Evolutionary conservation across 2,329 filamentous ascomycete species (phyloP), one percentile per base, ranked within the genome.

Genomic region (Alternaria triticina): DNA sequence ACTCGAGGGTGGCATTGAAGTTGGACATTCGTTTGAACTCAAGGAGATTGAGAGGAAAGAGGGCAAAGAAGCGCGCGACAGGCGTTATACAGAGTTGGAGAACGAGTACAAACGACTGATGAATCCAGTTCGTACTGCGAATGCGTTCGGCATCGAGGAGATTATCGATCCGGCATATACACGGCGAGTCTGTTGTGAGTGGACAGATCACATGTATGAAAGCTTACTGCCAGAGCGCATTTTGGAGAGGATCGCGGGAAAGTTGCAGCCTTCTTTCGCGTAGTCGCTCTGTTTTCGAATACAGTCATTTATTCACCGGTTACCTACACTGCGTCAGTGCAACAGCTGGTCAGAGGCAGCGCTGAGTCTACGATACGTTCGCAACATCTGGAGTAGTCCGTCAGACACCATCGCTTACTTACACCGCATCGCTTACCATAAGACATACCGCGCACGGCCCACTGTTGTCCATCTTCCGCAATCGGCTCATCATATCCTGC

Each of bases 61-160:
- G 25, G 86, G 86, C 0, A 77, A 81, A 33, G 84, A 85, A 64
- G 83, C 82, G 57, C 72, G 79, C 52, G 79, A 83, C 17, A 82
- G 82, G 65, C 75, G 83, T 45, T 90, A 89, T 66, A 80, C 82
- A 44, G 85, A 88, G 70, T 67, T 90, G 30, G 86, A 89, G 47
- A 83, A 86, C 23, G 87, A 89, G 73, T 90, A 90, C 73, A 77
- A 82, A 36, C 80, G 87, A 22, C 70, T 90, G 66, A 89, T 90
- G 86, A 90, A 89, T 67, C 88, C 88, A 0, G 86, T 90, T 1
- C 79, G 88, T 15, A 89, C 87, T 5, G 88, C 88, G 12, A 89
- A 89, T 77, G 83, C 84, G 11, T 90, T 90, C 75, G 86, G 86
- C 0, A 82, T 90, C 0, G 87, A 90, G 75, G 88, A 90, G 74